Conservation (phyloP, 768 basidiomycete species). For the Suillus hirtellus region DNA sequence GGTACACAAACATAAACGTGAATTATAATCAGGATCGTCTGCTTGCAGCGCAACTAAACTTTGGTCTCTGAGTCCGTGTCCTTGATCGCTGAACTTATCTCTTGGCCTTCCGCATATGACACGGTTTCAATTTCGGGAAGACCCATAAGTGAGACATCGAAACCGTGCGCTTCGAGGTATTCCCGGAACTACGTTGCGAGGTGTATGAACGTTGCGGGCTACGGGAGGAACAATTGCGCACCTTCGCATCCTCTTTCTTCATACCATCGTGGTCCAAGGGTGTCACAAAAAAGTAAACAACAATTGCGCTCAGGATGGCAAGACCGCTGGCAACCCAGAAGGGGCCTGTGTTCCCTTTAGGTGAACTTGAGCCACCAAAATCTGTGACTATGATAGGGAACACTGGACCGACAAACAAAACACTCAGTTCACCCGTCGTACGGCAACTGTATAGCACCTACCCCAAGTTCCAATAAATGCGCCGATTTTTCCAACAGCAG, state of each 20-base stretch:
- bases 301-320: slow-evolving; percentile 73
- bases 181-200: slow-evolving; percentile 63
- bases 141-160: slow-evolving; percentile 77
- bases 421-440: slow-evolving; percentile 5
- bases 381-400: slow-evolving; percentile 68
- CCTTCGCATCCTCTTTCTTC: slow-evolving; percentile 69
- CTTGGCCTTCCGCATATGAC: slow-evolving; percentile 22
- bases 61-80: slow-evolving; percentile 8
- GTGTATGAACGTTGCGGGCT: not conserved
- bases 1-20: not conserved
- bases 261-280: slow-evolving; percentile 80
- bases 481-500: slow-evolving; percentile 83
- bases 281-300: slow-evolving; percentile 71
- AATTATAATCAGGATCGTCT: not conserved
- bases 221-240: slow-evolving; percentile 32
- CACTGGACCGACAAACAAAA: slow-evolving; percentile 35
- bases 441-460: slow-evolving; percentile 32
- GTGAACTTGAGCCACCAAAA: slow-evolving; percentile 56
- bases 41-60: slow-evolving; percentile 11
- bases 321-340: slow-evolving; percentile 90
- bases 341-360: slow-evolving; percentile 75
- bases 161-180: slow-evolving; percentile 79
- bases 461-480: slow-evolving; percentile 85
- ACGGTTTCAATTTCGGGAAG: slow-evolving; percentile 32
- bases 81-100: slow-evolving; percentile 12